Evolutionary conservation across 768 basidiomycete genomes (phyloP).

Genomic region (Tulasnella sp.): DNA sequence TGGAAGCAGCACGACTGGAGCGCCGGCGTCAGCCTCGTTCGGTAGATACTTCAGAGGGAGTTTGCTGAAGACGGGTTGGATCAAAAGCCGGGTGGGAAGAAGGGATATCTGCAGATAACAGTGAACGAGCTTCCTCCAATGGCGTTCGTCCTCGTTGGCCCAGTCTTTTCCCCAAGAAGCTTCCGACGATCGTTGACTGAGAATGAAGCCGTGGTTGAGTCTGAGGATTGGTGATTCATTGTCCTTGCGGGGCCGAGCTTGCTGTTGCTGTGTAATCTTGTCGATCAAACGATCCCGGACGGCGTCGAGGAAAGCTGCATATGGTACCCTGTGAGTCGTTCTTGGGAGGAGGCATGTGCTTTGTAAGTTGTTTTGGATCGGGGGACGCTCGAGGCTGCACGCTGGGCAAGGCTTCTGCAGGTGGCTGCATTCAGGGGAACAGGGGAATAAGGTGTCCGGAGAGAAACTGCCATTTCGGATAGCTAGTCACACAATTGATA

Average conservation of each 20-base stretch:
- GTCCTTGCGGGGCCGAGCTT: constrained; percentile 2
- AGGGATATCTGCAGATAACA: constrained; percentile 30
- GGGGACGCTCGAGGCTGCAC: constrained; percentile 22
- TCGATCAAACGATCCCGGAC: constrained; percentile 32
- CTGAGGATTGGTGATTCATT: constrained; percentile 25
- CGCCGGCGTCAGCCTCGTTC: constrained; percentile 50
- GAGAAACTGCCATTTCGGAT: constrained; percentile 33
- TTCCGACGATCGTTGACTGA: constrained; percentile 5
- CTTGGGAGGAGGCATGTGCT: constrained; percentile 18
- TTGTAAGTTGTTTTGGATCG: constrained; percentile 27
- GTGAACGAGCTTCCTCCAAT: constrained; percentile 1
- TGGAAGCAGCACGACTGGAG: constrained; percentile 72
- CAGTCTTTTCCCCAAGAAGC: constrained; percentile 24
- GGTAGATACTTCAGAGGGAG: constrained; percentile 48
- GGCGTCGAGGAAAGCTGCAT: constrained; percentile 33
- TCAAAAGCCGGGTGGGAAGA: constrained; percentile 28
- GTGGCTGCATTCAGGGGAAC: constrained; percentile 31
- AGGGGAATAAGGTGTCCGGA: constrained; percentile 28
- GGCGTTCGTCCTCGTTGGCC: neutral
- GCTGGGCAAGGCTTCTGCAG: constrained; percentile 25
- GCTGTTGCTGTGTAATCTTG: constrained; percentile 32
- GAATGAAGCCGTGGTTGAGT: constrained; percentile 30
- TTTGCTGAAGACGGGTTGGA: constrained; percentile 35
- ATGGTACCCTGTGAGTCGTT: constrained; percentile 25
- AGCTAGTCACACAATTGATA: constrained; percentile 23